Base-by-base conservation (phyloP, 768 basidiomycete species). In the Tricholomella constricta region DNA sequence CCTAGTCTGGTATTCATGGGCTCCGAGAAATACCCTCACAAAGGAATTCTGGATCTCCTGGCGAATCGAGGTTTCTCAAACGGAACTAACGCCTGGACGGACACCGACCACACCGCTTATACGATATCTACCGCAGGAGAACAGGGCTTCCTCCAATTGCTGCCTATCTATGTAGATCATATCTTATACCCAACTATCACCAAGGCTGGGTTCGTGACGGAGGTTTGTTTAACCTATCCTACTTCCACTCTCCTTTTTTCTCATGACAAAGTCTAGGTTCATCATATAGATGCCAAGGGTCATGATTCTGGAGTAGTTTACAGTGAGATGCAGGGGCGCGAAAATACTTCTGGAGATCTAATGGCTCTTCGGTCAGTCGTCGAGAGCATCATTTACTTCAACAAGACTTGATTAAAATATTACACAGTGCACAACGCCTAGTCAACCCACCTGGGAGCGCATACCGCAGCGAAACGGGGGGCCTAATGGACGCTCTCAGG, bases 51-150 rank as follows among this genome's bases (percentile, higher is more conserved):
- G 49, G 96, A 98, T 72, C 86, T 91, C 51, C 78, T 99, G 19
- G 97, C 97, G 2, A 98, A 98, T 68, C 84, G 94, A 50, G 92
- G 92, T 17, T 94, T 95, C 66, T 89, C 92, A 6, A 84, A 90
- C 56, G 92, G 91, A 29, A 92, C 89, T 8, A 97, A 98, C 68
- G 96, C 96, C 1, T 99, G 96, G 97, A 98, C 97, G 3, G 96
- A 91, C 64, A 94, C 83, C 38, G 92, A 94, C 64, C 88, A 97
- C 64, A 97, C 95, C 41, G 92, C 92, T 8, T 99, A 98, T 68
- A 98, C 97, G 9, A 88, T 96, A 50, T 88, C 90, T 3, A 98
- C 96, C 8, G 97, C 97, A 11, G 97, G 97, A 56, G 86, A 88
- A 54, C 90, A 96, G 63, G 97, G 97, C 6, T 91, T 92, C 57